A percentile compares a stretch with the other conserved stretches of the same genome.
Conservation (phyloP, 2,329 filamentous ascomycete species). For the Pseudofabraea citricarpa region DNA sequence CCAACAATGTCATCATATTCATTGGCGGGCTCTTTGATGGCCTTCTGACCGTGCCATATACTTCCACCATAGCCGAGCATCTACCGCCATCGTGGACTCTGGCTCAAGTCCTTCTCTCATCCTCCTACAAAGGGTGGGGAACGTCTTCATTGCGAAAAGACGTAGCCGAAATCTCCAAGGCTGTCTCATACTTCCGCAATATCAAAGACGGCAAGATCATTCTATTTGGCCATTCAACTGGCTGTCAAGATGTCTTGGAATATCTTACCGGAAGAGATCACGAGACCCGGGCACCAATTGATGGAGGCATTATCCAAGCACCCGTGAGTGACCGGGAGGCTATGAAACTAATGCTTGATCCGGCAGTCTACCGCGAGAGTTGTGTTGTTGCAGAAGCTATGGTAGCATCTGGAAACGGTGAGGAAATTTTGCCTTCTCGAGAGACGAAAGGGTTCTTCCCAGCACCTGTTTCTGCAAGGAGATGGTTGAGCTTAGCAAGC, state of each 20-base stretch:
- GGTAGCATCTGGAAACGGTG: conserved; percentile 35
- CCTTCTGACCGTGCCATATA: conserved; percentile 43
- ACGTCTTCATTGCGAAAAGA: conserved; percentile 41
- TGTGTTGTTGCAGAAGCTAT: conserved; percentile 35
- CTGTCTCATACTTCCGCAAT: conserved; percentile 42
- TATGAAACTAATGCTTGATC: conserved; percentile 32
- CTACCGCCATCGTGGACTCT: conserved; percentile 37
- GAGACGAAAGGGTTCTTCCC: conserved; percentile 23
- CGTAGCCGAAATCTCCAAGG: conserved; percentile 41
- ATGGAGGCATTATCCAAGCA: conserved; percentile 63
- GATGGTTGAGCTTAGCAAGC: conserved; percentile 54
- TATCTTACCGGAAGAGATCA: conserved; percentile 42
- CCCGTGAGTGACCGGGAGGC: conserved; percentile 60
- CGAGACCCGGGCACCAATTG: conserved; percentile 37
- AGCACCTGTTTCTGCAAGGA: conserved; percentile 46
- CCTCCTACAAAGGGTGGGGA: conserved; percentile 34
- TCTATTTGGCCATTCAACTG: conserved; percentile 65
- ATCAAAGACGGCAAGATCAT: conserved; percentile 48
- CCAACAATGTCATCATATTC: conserved; percentile 43
- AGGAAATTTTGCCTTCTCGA: conserved; percentile 37
- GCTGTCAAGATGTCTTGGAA: conserved; percentile 64
- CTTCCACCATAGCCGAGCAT: conserved; percentile 30
- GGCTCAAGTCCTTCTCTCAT: conserved; percentile 40
- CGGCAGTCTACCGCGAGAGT: conserved; percentile 27
- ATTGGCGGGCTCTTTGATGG: conserved; percentile 51